These are phyloP conservation scores for Alternaria incomplexa DNA, from an alignment of 2,329 filamentous ascomycete species.

Conservation along the genomic window DNA sequence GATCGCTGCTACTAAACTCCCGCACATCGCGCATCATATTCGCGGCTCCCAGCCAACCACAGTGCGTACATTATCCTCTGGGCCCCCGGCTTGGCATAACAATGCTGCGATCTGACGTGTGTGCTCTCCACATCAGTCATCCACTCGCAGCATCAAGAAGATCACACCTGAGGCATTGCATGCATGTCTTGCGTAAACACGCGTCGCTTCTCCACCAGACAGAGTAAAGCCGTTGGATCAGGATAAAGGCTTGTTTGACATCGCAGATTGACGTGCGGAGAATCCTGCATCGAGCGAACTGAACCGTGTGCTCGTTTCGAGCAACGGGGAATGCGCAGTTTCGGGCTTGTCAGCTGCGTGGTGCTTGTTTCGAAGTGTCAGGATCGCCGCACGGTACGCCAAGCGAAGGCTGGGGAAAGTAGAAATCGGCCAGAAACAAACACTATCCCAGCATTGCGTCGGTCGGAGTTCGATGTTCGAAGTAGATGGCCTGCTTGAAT, in stretches of 20 bases:
- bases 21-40: neutral
- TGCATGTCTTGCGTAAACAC: neutral
- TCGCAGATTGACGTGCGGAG: neutral
- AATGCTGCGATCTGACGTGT: slow-evolving; percentile 5
- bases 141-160: neutral
- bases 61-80: neutral
- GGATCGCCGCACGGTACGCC: neutral
- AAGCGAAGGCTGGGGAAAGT: neutral
- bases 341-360: neutral
- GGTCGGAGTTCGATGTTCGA: neutral
- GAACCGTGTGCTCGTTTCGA: neutral
- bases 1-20: neutral
- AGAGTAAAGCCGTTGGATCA: neutral
- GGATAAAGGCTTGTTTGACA: neutral
- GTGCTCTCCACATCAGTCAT: slow-evolving; percentile 2
- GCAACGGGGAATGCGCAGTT: neutral
- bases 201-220: neutral
- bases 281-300: neutral
- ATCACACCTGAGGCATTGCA: neutral
- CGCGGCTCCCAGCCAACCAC: neutral
- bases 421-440: neutral
- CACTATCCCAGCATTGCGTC: neutral
- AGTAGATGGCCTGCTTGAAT: neutral
- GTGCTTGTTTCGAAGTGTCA: neutral
- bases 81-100: neutral